Base-by-base conservation (phyloP, 106 monocot genomes). In the Chionographis japonica region DNA sequence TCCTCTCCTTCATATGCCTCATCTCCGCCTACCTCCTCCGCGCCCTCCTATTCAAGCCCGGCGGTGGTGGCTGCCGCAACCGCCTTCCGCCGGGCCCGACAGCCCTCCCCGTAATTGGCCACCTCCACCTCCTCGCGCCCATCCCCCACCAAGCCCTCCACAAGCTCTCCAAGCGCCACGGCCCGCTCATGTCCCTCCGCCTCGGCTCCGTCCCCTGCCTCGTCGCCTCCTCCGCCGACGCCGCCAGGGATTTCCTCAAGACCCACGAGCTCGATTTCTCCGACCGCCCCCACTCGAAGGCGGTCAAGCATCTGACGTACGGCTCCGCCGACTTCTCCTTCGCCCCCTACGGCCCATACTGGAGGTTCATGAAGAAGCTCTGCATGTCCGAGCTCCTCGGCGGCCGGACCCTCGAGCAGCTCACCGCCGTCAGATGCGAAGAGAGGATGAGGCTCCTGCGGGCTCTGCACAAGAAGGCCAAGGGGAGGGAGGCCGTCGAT, bases 41-140 rank as follows among this genome's bases (percentile, higher is more conserved):
- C 56, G 1, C 3, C 64, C 6, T 53, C 56, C 9, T 42, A 41
- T 43, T 36, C 42, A 5, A 15, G 39, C 6, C n/a, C 35, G 8
- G 9, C 39, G 4, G 35, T n/a, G n/a, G n/a, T n/a, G n/a, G n/a
- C n/a, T n/a, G n/a, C 3, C 13, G 12, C 12, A 35, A 4, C 12
- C 40, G 42, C 16, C 42, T 72, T 41, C 67, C 53, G 1, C 75
- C 80, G 3, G 18, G 80, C 14, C 80, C 80, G 2, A 4, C 4
- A 38, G 69, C 64, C 43, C 55, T 80, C 2, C 80, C 80, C 4
- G 7, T 80, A 20, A 17, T 75, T 6, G 80, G 80, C 64, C 80
- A 80, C 64, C 74, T 80, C 8, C 75, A 75, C 58, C 74, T 65
- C 14, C 74, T 80, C 27, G 37, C 27, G 4, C 69, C 68, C 2